Conservation (phyloP, 2,329 filamentous ascomycete genomes). For the Neospermospora avenae region DNA sequence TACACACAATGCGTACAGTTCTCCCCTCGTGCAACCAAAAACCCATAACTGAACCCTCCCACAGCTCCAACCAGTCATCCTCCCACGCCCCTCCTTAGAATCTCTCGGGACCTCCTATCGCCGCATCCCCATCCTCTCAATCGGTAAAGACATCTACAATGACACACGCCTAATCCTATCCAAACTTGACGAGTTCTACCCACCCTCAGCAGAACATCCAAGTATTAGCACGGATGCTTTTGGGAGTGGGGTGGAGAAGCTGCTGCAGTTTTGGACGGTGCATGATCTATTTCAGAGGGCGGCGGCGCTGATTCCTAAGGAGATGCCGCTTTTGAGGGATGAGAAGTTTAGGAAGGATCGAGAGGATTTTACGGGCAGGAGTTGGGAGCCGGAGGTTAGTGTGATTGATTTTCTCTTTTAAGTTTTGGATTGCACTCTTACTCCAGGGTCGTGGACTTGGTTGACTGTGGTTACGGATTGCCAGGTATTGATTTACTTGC, state of each 20-base stretch:
- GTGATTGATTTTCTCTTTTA: background rate
- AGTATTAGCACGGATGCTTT: conserved; percentile 36
- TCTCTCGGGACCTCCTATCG: conserved; percentile 62
- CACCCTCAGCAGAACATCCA: conserved; percentile 38
- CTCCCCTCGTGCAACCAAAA: background rate
- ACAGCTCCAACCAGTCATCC: conserved; percentile 60
- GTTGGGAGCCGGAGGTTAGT: conserved; percentile 38
- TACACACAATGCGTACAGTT: conserved; percentile 64
- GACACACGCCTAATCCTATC: conserved; percentile 67
- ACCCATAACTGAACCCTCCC: conserved; percentile 6
- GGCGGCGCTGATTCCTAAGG: conserved; percentile 53
- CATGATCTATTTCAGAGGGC: conserved; percentile 53
- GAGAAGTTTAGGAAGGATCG: conserved; percentile 58
- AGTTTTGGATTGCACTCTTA: too few species aligned
- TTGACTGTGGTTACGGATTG: too few species aligned
- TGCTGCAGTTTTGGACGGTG: conserved; percentile 57
- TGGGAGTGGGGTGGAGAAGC: conserved; percentile 44
- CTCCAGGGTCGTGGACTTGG: too few species aligned
- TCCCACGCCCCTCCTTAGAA: conserved; percentile 64
- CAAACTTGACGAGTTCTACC: conserved; percentile 58
- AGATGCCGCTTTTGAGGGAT: conserved; percentile 53
- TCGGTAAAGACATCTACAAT: conserved; percentile 65
- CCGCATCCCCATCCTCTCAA: conserved; percentile 64
- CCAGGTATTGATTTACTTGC: background rate
- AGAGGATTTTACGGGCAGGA: conserved; percentile 42